Evolutionary conservation across 129 eudicot species (phyloP).

Genomic region (Escallonia rubra): DNA sequence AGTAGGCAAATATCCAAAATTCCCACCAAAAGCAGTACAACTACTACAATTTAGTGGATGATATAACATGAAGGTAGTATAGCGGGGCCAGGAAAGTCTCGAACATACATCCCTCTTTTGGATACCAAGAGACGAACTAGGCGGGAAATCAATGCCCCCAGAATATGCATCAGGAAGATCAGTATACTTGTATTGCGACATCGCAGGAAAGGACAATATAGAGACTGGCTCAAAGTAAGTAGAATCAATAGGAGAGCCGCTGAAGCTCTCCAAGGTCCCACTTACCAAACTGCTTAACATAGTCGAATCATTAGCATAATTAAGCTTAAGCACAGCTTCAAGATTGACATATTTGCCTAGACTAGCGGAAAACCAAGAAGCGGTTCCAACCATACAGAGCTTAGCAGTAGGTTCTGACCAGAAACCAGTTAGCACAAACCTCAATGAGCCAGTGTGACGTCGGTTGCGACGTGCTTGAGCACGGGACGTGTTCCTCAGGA

Average conservation of each 20-base stretch:
- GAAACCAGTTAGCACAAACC: conserved; percentile 50
- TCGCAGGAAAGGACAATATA: conserved; percentile 39
- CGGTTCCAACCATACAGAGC: conserved; percentile 69
- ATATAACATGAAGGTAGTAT: conserved; percentile 29
- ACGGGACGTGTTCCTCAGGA: background rate
- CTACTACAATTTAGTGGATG: conserved; percentile 10
- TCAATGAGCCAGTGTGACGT: conserved; percentile 16
- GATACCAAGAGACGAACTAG: conserved; percentile 21
- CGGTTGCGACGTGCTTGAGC: too few relatives aligned
- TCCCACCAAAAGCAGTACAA: conserved; percentile 20
- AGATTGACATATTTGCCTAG: conserved; percentile 25
- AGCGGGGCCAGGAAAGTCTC: background rate
- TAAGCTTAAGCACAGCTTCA: conserved; percentile 54
- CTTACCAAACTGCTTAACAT: conserved; percentile 44
- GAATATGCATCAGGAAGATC: conserved; percentile 32
- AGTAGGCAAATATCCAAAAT: background rate
- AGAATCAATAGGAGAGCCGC: conserved; percentile 23
- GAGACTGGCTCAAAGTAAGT: conserved; percentile 50
- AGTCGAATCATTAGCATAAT: conserved; percentile 34
- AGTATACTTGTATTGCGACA: conserved; percentile 29
- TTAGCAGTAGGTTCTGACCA: conserved; percentile 55
- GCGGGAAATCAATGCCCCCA: conserved; percentile 5
- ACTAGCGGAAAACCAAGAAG: conserved; percentile 22
- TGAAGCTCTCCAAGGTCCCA: conserved; percentile 55
- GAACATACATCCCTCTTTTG: conserved; percentile 29